Evolutionary conservation across 306 rosid genomes (phyloP).

Genomic region (Trifolium subterraneum): DNA sequence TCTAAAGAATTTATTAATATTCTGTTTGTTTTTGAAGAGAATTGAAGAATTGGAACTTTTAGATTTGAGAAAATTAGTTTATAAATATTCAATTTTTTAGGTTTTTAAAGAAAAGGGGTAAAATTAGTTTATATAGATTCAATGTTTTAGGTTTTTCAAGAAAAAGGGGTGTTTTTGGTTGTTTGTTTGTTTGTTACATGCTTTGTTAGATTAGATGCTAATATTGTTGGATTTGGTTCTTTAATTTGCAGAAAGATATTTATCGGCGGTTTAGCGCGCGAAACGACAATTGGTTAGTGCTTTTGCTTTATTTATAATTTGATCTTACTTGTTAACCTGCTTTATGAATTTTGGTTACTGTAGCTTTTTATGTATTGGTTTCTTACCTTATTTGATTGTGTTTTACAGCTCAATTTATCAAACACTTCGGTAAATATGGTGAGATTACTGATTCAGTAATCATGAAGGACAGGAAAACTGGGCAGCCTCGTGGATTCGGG

Average conservation of each 20-base stretch:
- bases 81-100: neutral
- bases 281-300: slow-evolving; percentile 84
- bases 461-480: slow-evolving; percentile 94
- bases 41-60: neutral
- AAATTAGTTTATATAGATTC: neutral
- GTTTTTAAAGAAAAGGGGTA: neutral
- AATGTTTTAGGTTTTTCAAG: neutral
- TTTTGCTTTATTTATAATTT: slow-evolving; percentile 32
- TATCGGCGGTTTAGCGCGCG: slow-evolving; percentile 96
- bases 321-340: slow-evolving; percentile 24
- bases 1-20: neutral
- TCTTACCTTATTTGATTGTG: slow-evolving; percentile 24
- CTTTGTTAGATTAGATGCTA: slow-evolving; percentile 32
- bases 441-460: slow-evolving; percentile 87
- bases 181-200: neutral
- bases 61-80: neutral
- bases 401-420: slow-evolving; percentile 78
- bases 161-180: neutral
- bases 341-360: slow-evolving; percentile 8
- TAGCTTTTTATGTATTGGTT: slow-evolving; percentile 5
- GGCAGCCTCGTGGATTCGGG: slow-evolving; percentile 95
- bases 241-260: slow-evolving; percentile 89
- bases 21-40: neutral
- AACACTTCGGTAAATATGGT: slow-evolving; percentile 87
- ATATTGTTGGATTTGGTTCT: slow-evolving; percentile 49